Percentiles rank a stretch among this genome's conserved stretches.
Evolutionary conservation across 768 basidiomycete genomes (phyloP).

Genomic region (Leccinellum albellum): DNA sequence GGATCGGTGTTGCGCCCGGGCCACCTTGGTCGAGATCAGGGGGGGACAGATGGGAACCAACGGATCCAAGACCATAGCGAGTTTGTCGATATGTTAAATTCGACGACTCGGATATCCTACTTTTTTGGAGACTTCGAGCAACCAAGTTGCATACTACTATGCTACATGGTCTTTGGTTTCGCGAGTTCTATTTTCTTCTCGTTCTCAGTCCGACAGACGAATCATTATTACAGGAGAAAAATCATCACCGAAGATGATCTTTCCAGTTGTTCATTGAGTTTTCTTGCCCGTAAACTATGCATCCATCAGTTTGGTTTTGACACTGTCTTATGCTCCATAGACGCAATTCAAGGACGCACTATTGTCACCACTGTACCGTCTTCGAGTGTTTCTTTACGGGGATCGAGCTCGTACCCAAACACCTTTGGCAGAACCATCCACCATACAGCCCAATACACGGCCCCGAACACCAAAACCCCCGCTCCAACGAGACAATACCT

Average conservation of each 20-base stretch:
- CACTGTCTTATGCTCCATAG: background rate
- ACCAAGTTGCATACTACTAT: too few species aligned
- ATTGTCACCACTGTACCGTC: slow-evolving; percentile 55
- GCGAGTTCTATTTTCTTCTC: too few species aligned
- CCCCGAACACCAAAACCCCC: slow-evolving; percentile 42
- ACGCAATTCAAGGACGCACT: slow-evolving; percentile 31
- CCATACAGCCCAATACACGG: slow-evolving; percentile 55
- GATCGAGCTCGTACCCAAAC: slow-evolving; percentile 46
- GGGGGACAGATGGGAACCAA: too few species aligned
- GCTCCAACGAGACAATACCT: slow-evolving; percentile 57
- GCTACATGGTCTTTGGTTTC: too few species aligned
- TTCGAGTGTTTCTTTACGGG: slow-evolving; percentile 43
- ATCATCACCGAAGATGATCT: background rate
- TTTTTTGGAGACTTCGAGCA: too few species aligned
- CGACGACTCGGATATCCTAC: too few species aligned
- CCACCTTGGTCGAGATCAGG: too few species aligned
- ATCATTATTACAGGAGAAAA: too few species aligned
- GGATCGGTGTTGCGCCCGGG: too few species aligned
- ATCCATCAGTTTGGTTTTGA: background rate
- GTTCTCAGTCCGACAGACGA: too few species aligned
- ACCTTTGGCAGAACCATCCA: slow-evolving; percentile 45
- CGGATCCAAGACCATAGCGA: too few species aligned
- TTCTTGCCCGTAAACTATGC: background rate
- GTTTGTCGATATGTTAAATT: too few species aligned
- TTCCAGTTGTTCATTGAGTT: background rate